phyloP scores from a whole-genome alignment of 306 rosid genomes.

The Sechiopsis laciniata region DNA sequence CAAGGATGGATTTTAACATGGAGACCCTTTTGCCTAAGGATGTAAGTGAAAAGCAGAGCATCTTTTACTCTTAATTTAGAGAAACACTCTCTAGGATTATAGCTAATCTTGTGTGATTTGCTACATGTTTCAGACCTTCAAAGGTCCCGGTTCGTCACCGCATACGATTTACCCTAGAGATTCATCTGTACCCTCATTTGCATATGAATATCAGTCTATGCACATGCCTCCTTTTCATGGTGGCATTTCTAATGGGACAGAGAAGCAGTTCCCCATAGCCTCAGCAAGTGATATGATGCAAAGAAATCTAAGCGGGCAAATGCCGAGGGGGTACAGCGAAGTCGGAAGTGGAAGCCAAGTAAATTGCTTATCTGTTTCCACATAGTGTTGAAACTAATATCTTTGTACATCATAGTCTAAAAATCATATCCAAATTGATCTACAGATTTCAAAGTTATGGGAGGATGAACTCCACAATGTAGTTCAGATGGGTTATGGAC shows the following conservation, averaged over 20 bases:
- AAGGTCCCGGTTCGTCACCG: slow-evolving; percentile 35
- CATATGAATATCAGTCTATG: slow-evolving; percentile 36
- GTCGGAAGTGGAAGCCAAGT: slow-evolving; percentile 9
- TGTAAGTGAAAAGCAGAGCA: slow-evolving; percentile 26
- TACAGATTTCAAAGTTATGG: slow-evolving; percentile 39
- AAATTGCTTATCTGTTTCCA: slow-evolving; percentile 1
- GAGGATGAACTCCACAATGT: slow-evolving; percentile 52
- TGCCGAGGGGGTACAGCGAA: slow-evolving; percentile 34
- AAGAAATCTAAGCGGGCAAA: slow-evolving; percentile 15
- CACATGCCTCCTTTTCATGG: slow-evolving; percentile 34
- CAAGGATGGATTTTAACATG: slow-evolving; percentile 43
- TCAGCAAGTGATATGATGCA: too few relatives aligned
- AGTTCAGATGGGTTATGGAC: slow-evolving; percentile 50
- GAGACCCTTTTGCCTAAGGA: slow-evolving; percentile 49
- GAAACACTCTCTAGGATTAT: slow-evolving; percentile 3
- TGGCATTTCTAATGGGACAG: not conserved
- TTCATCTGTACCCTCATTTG: slow-evolving; percentile 30
- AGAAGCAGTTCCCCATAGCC: too few relatives aligned
- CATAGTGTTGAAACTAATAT: not conserved
- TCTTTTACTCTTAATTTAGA: not conserved
- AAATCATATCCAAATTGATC: not conserved
- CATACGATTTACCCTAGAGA: slow-evolving; percentile 34
- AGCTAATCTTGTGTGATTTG: not conserved
- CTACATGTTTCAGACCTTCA: slow-evolving; percentile 35
- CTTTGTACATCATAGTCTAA: slow-evolving; percentile 15